These are phyloP conservation scores for Linum tenue DNA, from an alignment of 345 rosid genomes.

Conservation along the genomic window DNA sequence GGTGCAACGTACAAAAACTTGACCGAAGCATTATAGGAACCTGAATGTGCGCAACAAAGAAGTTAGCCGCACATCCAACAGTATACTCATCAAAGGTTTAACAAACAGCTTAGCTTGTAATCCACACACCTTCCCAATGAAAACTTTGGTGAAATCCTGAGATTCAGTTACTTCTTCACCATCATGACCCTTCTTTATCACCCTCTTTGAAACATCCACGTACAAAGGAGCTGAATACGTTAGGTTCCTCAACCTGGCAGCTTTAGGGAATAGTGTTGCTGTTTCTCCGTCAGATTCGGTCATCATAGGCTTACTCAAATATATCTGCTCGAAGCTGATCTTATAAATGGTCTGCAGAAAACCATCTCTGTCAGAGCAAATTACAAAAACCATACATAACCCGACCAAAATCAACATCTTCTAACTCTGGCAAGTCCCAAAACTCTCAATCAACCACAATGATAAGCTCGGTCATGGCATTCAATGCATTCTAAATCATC, in stretches of 20 bases:
- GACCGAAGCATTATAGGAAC: constrained; percentile 99
- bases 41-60: constrained; percentile 22
- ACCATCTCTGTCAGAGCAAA: constrained; percentile 9
- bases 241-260: constrained; percentile 92
- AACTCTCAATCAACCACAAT: neutral
- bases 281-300: constrained; percentile 98
- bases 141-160: constrained; percentile 87
- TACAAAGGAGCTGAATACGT: constrained; percentile 93
- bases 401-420: neutral
- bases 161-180: constrained; percentile 96
- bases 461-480: neutral
- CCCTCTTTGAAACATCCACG: constrained; percentile 88
- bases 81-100: neutral
- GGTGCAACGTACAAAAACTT: constrained; percentile 73
- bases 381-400: neutral
- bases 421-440: neutral
- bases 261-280: constrained; percentile 92
- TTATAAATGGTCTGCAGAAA: constrained; percentile 82
- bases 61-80: constrained; percentile 4
- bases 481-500: too few relatives aligned
- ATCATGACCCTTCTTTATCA: constrained; percentile 92
- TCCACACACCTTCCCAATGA: constrained; percentile 71
- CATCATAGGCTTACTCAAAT: constrained; percentile 99
- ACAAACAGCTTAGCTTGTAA: neutral
- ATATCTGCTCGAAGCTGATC: constrained; percentile 91